phyloP scores from a whole-genome alignment of 768 basidiomycete genomes.

The Kwoniella dendrophila region DNA sequence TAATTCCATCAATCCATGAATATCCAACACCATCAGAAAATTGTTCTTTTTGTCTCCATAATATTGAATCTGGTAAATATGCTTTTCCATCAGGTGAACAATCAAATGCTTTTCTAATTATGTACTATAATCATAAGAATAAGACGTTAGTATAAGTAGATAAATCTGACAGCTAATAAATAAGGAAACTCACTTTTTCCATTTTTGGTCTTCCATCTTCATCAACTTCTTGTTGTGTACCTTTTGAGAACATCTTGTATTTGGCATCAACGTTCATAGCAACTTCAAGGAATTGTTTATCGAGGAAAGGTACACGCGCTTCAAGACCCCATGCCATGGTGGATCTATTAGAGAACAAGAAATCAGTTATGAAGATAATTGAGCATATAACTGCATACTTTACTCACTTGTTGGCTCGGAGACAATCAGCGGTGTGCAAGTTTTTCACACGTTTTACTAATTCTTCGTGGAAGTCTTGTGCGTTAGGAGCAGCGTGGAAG shows the following conservation, averaged over 20 bases:
- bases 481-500: constrained; percentile 96
- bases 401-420: constrained; percentile 92
- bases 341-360: constrained; percentile 61
- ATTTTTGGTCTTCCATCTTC: constrained; percentile 84
- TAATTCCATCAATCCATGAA: constrained; percentile 98
- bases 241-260: constrained; percentile 87
- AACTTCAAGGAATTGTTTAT: constrained; percentile 91
- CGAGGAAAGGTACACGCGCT: constrained; percentile 97
- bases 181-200: constrained; percentile 75
- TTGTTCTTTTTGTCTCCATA: constrained; percentile 99
- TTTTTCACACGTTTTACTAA: constrained; percentile 93
- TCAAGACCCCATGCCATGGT: constrained; percentile 99
- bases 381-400: not conserved
- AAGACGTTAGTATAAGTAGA: not conserved
- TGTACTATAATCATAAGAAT: constrained; percentile 65
- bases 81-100: constrained; percentile 74
- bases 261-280: constrained; percentile 86
- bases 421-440: constrained; percentile 93
- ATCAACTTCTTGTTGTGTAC: constrained; percentile 71
- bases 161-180: not conserved
- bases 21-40: constrained; percentile 99
- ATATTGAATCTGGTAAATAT: constrained; percentile 88
- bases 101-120: constrained; percentile 94
- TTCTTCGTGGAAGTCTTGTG: constrained; percentile 89
- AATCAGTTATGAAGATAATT: not conserved